Base-by-base conservation (phyloP, 208 protist genomes). In the Trypanosoma rangeli region DNA sequence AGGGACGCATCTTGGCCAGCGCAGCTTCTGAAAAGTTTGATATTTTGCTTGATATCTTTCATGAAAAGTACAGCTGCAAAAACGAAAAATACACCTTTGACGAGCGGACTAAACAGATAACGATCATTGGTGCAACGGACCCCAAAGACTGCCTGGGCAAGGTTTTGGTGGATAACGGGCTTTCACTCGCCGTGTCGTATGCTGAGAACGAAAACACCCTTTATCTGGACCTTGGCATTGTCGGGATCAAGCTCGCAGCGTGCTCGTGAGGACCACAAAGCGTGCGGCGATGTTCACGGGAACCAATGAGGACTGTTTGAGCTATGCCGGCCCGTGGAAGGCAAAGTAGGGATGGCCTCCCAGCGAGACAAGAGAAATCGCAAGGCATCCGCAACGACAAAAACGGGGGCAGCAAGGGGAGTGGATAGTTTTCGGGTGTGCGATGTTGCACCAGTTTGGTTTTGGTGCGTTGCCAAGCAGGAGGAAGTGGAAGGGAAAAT, bases 1-100 rank as follows among this genome's bases (percentile, higher is more conserved):
- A 82, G 0, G 85, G 85, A 8, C 70, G 74, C 9, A n/a, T 94
- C 29, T 79, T 48, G 9, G 61, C 71, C 28, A 62, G 72, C n/a
- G 20, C 31, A 7, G 58, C 22, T 18, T 33, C 37, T 4, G 49
- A 78, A 13, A 63, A 46, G 8, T 83, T 89, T 50, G 86, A 92
- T 73, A 78, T 94, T 54, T 55, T 59, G n/a, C 53, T 95, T 5
- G 60, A 65, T 18, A 79, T 65, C 2, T 76, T 87, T 69, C 83
- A 78, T 9, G 39, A 83, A 20, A 55, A 81, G 2, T 48, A 77
- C 3, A 0, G 70, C 13, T 95, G 90, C 76, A 74, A 80, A 39
- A 48, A 85, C 67, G 90, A 93, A 61, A 74, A 60, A 33, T 92
- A 93, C 53, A 74, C 67, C 18, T 95, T 92, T 68, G 74, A 95